Evolutionary conservation across 257 asterid genomes (phyloP).

Genomic region (Cruciata laevipes): DNA sequence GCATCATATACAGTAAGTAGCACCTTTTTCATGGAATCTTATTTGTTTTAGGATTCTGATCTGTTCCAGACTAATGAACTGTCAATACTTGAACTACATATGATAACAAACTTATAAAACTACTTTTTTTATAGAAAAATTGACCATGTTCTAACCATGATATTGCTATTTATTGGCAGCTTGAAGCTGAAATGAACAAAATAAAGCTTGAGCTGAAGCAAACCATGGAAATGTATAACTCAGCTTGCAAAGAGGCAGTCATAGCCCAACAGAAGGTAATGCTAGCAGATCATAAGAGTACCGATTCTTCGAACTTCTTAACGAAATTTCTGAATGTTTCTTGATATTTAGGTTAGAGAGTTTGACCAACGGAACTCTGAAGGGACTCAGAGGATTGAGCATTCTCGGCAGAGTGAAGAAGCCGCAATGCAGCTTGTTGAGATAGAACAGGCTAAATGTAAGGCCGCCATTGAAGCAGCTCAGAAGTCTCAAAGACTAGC

Average conservation of each 20-base stretch:
- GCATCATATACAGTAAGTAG: slow-evolving; percentile 35
- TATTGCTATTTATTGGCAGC: slow-evolving; percentile 10
- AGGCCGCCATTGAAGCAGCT: slow-evolving; percentile 69
- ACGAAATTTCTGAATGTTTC: neutral
- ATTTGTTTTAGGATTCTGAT: too few species aligned
- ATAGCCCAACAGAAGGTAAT: slow-evolving; percentile 58
- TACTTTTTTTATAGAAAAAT: too few species aligned
- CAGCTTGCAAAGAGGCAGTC: slow-evolving; percentile 68
- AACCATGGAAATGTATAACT: slow-evolving; percentile 62
- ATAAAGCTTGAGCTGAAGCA: slow-evolving; percentile 58
- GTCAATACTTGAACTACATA: too few species aligned
- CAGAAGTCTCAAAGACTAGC: slow-evolving; percentile 70
- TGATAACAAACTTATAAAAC: too few species aligned
- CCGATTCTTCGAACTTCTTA: neutral
- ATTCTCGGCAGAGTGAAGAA: slow-evolving; percentile 46
- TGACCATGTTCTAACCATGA: neutral
- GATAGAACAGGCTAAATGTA: slow-evolving; percentile 65
- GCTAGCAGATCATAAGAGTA: neutral
- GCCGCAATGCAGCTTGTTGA: slow-evolving; percentile 46
- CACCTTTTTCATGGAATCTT: neutral
- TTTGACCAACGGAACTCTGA: slow-evolving; percentile 37
- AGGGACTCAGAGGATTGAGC: slow-evolving; percentile 40
- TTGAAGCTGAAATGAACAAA: slow-evolving; percentile 37
- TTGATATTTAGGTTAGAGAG: slow-evolving; percentile 38
- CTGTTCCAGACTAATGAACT: too few species aligned